Conservation (phyloP, 768 basidiomycete genomes). For the Podaxis pistillaris region DNA sequence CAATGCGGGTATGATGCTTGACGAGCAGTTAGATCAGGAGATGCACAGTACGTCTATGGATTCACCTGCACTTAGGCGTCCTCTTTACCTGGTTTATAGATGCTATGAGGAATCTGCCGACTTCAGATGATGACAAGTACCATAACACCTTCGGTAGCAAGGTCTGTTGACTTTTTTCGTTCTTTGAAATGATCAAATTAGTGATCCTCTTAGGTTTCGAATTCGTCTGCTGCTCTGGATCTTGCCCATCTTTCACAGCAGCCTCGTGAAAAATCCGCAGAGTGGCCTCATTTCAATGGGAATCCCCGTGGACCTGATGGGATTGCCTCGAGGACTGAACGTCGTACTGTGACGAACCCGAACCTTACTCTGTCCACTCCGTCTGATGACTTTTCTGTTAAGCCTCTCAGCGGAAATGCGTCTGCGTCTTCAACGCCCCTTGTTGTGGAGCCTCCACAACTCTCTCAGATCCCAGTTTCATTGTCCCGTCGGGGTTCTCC, state of each 20-base stretch:
- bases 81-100: constrained; percentile 42
- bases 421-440: constrained; percentile 68
- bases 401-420: constrained; percentile 42
- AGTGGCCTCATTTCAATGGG: constrained; percentile 90
- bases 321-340: constrained; percentile 51
- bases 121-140: constrained; percentile 89
- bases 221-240: constrained; percentile 90
- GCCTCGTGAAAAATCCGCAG: constrained; percentile 76
- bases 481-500: constrained; percentile 76
- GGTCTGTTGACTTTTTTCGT: constrained; percentile 37
- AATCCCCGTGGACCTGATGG: constrained; percentile 61
- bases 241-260: constrained; percentile 87
- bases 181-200: constrained; percentile 9
- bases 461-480: constrained; percentile 55
- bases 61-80: constrained; percentile 8
- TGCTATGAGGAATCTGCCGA: constrained; percentile 85
- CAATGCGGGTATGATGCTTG: constrained; percentile 88
- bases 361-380: constrained; percentile 61
- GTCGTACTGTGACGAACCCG: constrained; percentile 75
- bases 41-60: constrained; percentile 76
- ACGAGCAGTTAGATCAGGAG: constrained; percentile 91
- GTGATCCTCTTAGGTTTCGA: constrained; percentile 55
- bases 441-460: constrained; percentile 41
- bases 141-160: constrained; percentile 59
- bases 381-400: constrained; percentile 44